Conservation (phyloP, 768 basidiomycete species). For the Leucocoprinus sp. region DNA sequence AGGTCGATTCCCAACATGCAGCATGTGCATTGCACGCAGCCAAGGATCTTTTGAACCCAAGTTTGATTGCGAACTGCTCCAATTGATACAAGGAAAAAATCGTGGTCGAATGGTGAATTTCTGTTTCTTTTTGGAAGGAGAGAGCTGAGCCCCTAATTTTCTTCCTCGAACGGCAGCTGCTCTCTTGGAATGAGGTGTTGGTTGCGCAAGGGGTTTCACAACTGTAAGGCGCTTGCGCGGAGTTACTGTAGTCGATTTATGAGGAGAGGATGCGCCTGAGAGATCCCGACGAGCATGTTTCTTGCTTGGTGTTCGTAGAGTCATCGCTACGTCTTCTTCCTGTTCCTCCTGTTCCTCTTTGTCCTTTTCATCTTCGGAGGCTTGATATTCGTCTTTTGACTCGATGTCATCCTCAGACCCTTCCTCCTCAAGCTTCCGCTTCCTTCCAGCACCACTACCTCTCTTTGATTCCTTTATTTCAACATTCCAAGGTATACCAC, state of each 20-base stretch:
- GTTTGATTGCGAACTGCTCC: conserved; percentile 30
- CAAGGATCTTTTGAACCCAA: conserved; percentile 70
- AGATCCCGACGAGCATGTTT: conserved; percentile 7
- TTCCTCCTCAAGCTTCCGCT: conserved; percentile 7
- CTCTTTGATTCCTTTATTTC: conserved; percentile 13
- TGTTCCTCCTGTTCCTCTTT: conserved; percentile 23
- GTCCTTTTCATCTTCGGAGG: conserved; percentile 23
- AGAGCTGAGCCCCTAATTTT: conserved; percentile 21
- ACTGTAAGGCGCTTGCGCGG: conserved; percentile 13
- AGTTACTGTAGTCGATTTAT: conserved; percentile 15
- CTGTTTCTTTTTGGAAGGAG: conserved; percentile 22
- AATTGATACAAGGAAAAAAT: conserved; percentile 23
- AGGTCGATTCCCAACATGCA: conserved; percentile 91
- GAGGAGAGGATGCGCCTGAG: conserved; percentile 15
- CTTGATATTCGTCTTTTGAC: conserved; percentile 17
- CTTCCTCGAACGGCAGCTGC: conserved; percentile 39
- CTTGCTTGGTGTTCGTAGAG: conserved; percentile 20
- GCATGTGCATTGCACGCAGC: conserved; percentile 79
- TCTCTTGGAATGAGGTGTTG: conserved; percentile 72
- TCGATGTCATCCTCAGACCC: conserved; percentile 10
- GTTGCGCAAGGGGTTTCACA: conserved; percentile 39
- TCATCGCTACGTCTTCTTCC: conserved; percentile 29
- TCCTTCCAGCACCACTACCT: conserved; percentile 5
- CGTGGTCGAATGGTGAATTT: conserved; percentile 18
- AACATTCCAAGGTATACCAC: conserved; percentile 43